A percentile compares a stretch with the other conserved stretches of the same genome.
Conservation (phyloP, 495 filamentous ascomycete species). For the Penicillium goetzii region DNA sequence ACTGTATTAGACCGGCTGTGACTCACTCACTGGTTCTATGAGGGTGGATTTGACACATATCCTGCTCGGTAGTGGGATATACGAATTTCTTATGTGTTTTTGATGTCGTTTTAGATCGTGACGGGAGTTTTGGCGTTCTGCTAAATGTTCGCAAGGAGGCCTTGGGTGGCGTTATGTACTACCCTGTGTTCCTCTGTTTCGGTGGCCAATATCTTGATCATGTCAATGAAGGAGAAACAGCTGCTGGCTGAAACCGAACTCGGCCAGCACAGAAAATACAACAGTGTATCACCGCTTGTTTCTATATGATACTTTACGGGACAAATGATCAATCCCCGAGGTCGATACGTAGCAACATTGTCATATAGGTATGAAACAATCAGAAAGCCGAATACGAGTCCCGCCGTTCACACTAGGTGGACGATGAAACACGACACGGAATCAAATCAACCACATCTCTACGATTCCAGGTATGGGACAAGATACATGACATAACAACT, state of each 20-base stretch:
- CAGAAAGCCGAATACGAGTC: conserved; percentile 1
- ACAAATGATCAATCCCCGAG: neutral
- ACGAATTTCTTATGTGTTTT: conserved; percentile 7
- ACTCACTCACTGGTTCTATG: neutral
- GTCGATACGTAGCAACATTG: neutral
- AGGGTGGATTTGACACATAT: neutral
- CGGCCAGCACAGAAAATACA: neutral
- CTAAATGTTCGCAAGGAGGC: neutral
- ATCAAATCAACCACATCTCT: conserved; percentile 18
- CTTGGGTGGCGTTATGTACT: neutral
- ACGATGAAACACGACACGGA: conserved; percentile 14
- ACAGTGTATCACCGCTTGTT: neutral
- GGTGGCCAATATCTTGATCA: neutral
- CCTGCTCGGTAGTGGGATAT: neutral
- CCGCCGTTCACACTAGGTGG: neutral
- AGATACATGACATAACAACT: conserved; percentile 14
- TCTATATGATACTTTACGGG: neutral
- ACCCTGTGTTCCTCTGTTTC: neutral
- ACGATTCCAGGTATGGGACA: conserved; percentile 16
- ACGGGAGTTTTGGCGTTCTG: conserved; percentile 8
- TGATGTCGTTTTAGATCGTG: neutral
- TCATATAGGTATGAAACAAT: conserved; percentile 1
- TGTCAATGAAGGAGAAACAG: neutral
- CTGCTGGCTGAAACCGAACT: neutral
- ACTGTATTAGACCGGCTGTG: conserved; percentile 56